Evolutionary conservation across 129 eudicot species (phyloP).

Genomic region (carrot (Daucus carota)): DH1_v3.0 NC_030384.2:42655501-42656000

Average conservation of each 20-base stretch:
- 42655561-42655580: background rate
- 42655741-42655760: constrained; percentile 92
- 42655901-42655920: constrained; percentile 14
- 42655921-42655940: constrained; percentile 73
- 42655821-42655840: background rate
- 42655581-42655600: background rate
- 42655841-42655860: constrained; percentile 7
- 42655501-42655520: background rate
- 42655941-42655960: constrained; percentile 84
- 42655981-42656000: constrained; percentile 95
- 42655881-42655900: background rate
- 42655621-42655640: constrained; percentile 1
- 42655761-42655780: constrained; percentile 89
- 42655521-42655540: background rate
- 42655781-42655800: constrained; percentile 82
- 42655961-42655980: constrained; percentile 82
- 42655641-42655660: constrained; percentile 29
- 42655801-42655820: constrained; percentile 85
- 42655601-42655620: background rate
- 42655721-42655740: constrained; percentile 88
- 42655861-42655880: background rate
- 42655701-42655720: constrained; percentile 95
- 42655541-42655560: background rate
- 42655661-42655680: constrained; percentile 96
- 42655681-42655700: constrained; percentile 87